phyloP scores from a whole-genome alignment of 2,329 filamentous ascomycete genomes.

The Capronia epimyces region DNA sequence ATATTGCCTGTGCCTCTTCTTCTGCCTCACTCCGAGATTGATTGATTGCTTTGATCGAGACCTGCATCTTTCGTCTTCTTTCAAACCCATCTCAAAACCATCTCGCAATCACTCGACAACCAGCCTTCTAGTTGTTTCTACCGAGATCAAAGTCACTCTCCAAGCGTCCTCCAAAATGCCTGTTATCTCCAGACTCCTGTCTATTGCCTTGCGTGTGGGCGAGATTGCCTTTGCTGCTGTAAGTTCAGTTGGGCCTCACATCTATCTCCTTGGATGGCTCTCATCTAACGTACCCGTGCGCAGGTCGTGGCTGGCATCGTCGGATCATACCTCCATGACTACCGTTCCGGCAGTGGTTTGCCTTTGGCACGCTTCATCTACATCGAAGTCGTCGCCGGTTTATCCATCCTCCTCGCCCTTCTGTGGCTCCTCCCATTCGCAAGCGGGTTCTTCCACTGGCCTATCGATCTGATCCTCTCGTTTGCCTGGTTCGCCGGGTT shows the following conservation, averaged over 20 bases:
- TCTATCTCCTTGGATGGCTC: constrained; percentile 8
- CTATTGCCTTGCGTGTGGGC: constrained; percentile 54
- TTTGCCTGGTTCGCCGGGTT: constrained; percentile 66
- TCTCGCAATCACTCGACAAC: background rate
- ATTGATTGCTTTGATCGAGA: background rate
- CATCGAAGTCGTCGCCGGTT: constrained; percentile 62
- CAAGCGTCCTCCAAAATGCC: constrained; percentile 19
- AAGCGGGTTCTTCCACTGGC: constrained; percentile 63
- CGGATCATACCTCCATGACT: constrained; percentile 57
- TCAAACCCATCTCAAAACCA: background rate
- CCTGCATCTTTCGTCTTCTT: background rate
- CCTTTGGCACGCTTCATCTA: constrained; percentile 65
- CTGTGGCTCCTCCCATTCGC: constrained; percentile 70
- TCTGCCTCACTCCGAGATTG: background rate
- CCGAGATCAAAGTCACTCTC: background rate
- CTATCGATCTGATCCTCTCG: constrained; percentile 63
- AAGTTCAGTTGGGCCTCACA: constrained; percentile 27
- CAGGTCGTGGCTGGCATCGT: constrained; percentile 61
- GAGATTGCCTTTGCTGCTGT: constrained; percentile 68
- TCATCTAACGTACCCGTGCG: constrained; percentile 6
- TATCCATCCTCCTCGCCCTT: constrained; percentile 62
- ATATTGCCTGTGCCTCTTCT: background rate
- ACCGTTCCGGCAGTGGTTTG: constrained; percentile 38
- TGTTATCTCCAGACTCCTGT: constrained; percentile 48
- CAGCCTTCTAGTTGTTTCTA: background rate